Percentiles rank a stretch among this genome's conserved stretches.
Evolutionary conservation across 2,329 filamentous ascomycete species (phyloP).

Genomic region (Reticulascus tulasneorum): DNA sequence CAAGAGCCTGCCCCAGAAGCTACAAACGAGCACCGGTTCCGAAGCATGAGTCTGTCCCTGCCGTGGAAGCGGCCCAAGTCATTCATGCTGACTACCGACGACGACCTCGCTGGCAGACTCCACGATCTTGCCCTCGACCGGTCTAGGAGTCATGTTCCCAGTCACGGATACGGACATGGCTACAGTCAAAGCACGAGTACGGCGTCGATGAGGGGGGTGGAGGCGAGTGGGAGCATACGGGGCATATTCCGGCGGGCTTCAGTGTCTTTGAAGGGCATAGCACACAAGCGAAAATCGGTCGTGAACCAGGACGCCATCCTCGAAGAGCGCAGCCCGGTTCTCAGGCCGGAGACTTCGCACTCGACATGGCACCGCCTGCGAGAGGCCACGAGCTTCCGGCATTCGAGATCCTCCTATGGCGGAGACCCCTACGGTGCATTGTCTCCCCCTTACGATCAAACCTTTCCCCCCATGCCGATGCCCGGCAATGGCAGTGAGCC

Average conservation of each 20-base stretch:
- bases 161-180: slow-evolving; percentile 20
- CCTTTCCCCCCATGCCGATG: slow-evolving; percentile 28
- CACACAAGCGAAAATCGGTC: slow-evolving; percentile 43
- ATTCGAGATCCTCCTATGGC: slow-evolving; percentile 42
- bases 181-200: slow-evolving; percentile 17
- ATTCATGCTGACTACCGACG: slow-evolving; percentile 26
- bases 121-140: slow-evolving; percentile 28
- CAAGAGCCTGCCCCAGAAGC: slow-evolving; percentile 17
- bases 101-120: slow-evolving; percentile 28
- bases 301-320: slow-evolving; percentile 25
- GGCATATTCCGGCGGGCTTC: slow-evolving; percentile 54
- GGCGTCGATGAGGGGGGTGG: too few relatives aligned
- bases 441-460: slow-evolving; percentile 20
- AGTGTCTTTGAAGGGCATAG: slow-evolving; percentile 49
- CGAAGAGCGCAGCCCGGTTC: slow-evolving; percentile 18
- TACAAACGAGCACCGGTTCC: slow-evolving; percentile 33
- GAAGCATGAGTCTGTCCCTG: slow-evolving; percentile 48
- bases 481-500: slow-evolving; percentile 51
- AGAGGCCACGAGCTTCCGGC: slow-evolving; percentile 47
- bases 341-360: slow-evolving; percentile 37
- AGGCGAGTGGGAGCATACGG: slow-evolving; percentile 35
- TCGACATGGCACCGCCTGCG: slow-evolving; percentile 48
- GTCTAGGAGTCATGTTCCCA: slow-evolving; percentile 15
- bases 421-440: slow-evolving; percentile 29
- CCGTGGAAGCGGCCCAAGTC: slow-evolving; percentile 48